Percentiles rank a stretch among this genome's conserved stretches.
Evolutionary conservation across 768 basidiomycete genomes (phyloP).

Genomic region (Boletus sp.): DNA sequence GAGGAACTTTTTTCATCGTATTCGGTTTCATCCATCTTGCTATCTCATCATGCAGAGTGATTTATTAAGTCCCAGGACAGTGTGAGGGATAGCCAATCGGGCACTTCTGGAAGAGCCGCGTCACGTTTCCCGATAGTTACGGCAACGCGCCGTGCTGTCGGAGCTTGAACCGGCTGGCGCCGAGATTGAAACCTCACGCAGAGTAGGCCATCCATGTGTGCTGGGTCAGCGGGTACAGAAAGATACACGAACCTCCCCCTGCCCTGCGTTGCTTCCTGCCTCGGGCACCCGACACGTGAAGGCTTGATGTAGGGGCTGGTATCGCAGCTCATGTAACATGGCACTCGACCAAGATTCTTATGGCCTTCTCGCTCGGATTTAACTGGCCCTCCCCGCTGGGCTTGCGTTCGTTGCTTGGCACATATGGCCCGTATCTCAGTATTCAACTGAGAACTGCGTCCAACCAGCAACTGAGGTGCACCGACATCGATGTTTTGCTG

Average conservation of each 20-base stretch:
- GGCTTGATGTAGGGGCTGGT: not conserved
- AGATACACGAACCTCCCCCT: not conserved
- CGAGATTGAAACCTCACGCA: not conserved
- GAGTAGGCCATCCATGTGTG: not conserved
- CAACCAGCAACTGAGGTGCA: constrained; percentile 8
- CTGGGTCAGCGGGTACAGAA: not conserved
- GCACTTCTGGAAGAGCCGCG: not conserved
- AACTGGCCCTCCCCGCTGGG: not conserved
- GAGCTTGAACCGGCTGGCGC: not conserved
- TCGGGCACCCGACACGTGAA: not conserved
- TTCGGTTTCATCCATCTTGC: too few species aligned
- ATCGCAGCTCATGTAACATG: not conserved
- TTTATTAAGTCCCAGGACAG: too few species aligned
- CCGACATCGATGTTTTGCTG: not conserved
- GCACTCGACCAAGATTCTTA: not conserved
- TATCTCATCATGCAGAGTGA: too few species aligned
- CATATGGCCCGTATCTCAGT: not conserved
- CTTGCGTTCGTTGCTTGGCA: not conserved
- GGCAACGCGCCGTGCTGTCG: not conserved
- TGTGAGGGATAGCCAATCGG: too few species aligned
- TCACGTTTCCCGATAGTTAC: not conserved
- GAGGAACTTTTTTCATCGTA: too few species aligned
- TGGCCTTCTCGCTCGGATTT: not conserved
- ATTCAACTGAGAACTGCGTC: not conserved
- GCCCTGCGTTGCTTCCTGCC: constrained; percentile 3